A percentile compares a stretch with the other conserved stretches of the same genome.
Conservation (phyloP, 768 basidiomycete genomes). For the Lentinula sp. region DNA sequence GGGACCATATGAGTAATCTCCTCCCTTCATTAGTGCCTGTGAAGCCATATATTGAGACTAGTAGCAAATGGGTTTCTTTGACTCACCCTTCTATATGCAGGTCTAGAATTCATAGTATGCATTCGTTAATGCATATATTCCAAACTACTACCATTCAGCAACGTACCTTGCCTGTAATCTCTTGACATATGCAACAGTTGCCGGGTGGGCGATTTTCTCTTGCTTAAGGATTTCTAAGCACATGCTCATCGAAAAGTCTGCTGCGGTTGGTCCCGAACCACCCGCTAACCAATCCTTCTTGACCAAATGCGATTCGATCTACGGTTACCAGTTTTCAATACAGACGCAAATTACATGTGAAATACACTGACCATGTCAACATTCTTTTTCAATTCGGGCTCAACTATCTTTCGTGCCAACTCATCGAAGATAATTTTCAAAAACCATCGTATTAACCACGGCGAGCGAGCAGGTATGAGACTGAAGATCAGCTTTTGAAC, state of each 20-base stretch:
- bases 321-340: background rate
- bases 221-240: background rate
- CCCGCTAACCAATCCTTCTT: constrained; percentile 5
- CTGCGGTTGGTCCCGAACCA: background rate
- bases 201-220: background rate
- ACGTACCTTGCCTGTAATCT: constrained; percentile 2
- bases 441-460: constrained; percentile 4
- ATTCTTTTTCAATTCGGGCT: constrained; percentile 1
- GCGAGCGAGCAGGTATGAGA: background rate
- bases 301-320: constrained; percentile 1
- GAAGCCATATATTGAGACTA: background rate
- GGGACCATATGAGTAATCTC: constrained; percentile 1
- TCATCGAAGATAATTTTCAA: background rate
- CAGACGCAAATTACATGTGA: background rate
- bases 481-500: constrained; percentile 3
- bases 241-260: constrained; percentile 4
- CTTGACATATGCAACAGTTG: background rate
- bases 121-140: background rate
- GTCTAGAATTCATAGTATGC: background rate
- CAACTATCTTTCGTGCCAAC: background rate
- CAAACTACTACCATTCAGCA: background rate
- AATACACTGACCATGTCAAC: background rate
- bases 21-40: background rate
- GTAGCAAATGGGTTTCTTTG: background rate
- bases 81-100: background rate